Base-by-base conservation (phyloP, 2,329 filamentous ascomycete species). In the Westerdykella sp. region DNA sequence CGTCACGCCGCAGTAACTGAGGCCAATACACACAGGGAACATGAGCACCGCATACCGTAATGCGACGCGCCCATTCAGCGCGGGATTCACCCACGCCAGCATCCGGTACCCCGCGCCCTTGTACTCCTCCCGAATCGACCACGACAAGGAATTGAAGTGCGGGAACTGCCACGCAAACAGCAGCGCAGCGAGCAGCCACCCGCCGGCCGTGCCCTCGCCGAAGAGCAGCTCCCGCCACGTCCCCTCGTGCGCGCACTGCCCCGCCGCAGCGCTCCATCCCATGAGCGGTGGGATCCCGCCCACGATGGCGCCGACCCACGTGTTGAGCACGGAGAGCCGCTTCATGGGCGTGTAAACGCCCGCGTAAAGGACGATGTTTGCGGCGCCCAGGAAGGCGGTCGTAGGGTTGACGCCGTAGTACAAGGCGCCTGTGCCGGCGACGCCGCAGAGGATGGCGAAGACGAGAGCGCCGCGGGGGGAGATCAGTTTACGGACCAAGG, bases 161-260 rank as follows among this genome's bases (percentile, higher is more conserved):
- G 93, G 89, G 62, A 98, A 97, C 63, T 98, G 91, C 93, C 93
- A 98, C 11, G 89, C 85, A 54, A 95, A 95, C 5, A 98, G 73
- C 6, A 97, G 71, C 0, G 77, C 81, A 1, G 87, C 91, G 12
- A 96, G 73, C 1, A 97, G 71, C 93, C 93, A 98, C 4, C 91
- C 93, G 5, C 93, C 93, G 10, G 81, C 70, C 21, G 74, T 77
- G 65, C 80, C 59, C 64, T 83, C 63, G 58, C 86, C 83, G 44
- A 94, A 79, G 0, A 95, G 73, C 32, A 95, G 76, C 60, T 93
- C 87, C 39, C 78, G 75, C 83, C 85, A 93, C 10, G 80, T 83
- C 4, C 63, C 66, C 6, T 62, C 57, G 23, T 70, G 69, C 7
- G 89, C 89, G 36, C 83, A 84, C 66, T 96, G 88, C 40, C 89